phyloP scores from a whole-genome alignment of 2,329 filamentous ascomycete species.

The Lachnellula suecica region DNA sequence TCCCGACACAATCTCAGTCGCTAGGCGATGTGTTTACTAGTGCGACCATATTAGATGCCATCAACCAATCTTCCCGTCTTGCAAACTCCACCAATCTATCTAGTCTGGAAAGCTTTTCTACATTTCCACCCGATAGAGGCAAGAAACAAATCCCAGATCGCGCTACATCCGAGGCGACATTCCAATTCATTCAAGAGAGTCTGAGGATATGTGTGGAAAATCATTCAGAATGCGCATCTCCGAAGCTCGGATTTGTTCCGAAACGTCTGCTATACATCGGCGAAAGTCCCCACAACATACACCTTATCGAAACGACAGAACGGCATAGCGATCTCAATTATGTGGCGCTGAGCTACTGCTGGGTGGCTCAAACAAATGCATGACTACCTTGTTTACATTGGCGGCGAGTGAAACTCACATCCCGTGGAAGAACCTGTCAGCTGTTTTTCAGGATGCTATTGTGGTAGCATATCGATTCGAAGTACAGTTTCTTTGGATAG shows the following conservation, averaged over 20 bases:
- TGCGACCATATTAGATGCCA: no score
- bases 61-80: neutral
- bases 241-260: neutral
- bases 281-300: neutral
- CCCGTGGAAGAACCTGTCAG: neutral
- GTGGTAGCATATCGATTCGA: constrained; percentile 22
- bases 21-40: no score
- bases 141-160: neutral
- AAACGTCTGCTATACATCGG: neutral
- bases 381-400: neutral
- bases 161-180: neutral
- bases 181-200: neutral
- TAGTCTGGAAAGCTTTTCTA: neutral
- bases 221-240: neutral
- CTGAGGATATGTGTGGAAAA: neutral
- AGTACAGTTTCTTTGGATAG: constrained; percentile 32
- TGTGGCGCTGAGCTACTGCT: constrained; percentile 7
- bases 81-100: neutral
- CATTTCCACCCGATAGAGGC: neutral
- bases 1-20: no score
- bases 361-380: neutral
- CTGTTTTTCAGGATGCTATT: constrained; percentile 28
- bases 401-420: neutral
- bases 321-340: neutral
- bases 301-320: neutral